A percentile compares a stretch with the other conserved stretches of the same genome.
Evolutionary conservation across 176 grass and related monocot species (phyloP).

Genomic region (Musa acuminata): DNA sequence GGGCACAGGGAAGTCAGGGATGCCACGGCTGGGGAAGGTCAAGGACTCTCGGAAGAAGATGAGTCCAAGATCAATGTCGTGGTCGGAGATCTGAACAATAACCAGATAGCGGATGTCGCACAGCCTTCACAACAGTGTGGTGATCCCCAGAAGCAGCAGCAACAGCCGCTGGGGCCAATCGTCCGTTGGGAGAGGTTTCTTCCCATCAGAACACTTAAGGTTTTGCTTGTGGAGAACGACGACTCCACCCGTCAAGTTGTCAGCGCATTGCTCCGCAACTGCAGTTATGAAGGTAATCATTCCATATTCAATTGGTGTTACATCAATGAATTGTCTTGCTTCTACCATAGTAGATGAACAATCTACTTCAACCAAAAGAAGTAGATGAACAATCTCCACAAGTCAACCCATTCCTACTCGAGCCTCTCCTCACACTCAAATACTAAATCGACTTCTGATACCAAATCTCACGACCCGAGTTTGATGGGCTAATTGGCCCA

Average conservation of each 20-base stretch:
- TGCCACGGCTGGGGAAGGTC: slow-evolving; percentile 26
- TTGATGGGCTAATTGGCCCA: no score
- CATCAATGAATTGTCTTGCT: neutral
- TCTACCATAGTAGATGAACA: neutral
- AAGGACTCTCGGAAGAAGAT: slow-evolving; percentile 24
- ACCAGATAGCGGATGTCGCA: slow-evolving; percentile 15
- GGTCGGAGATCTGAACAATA: slow-evolving; percentile 16
- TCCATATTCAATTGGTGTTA: neutral
- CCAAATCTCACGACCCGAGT: no score
- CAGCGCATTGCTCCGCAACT: slow-evolving; percentile 71
- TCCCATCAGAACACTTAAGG: slow-evolving; percentile 60
- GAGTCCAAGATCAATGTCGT: slow-evolving; percentile 28
- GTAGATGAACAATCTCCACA: neutral
- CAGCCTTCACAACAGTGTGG: neutral
- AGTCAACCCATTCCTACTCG: no score
- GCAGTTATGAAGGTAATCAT: slow-evolving; percentile 77
- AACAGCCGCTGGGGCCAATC: neutral
- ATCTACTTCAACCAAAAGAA: neutral
- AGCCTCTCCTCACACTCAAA: no score
- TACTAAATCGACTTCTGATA: no score
- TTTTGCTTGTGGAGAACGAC: slow-evolving; percentile 86
- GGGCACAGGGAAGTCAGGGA: slow-evolving; percentile 10
- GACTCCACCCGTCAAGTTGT: slow-evolving; percentile 81
- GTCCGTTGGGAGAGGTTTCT: slow-evolving; percentile 78
- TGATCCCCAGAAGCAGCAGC: slow-evolving; percentile 41